Conservation (phyloP, 257 asterid species). For the Rhazya stricta region DNA sequence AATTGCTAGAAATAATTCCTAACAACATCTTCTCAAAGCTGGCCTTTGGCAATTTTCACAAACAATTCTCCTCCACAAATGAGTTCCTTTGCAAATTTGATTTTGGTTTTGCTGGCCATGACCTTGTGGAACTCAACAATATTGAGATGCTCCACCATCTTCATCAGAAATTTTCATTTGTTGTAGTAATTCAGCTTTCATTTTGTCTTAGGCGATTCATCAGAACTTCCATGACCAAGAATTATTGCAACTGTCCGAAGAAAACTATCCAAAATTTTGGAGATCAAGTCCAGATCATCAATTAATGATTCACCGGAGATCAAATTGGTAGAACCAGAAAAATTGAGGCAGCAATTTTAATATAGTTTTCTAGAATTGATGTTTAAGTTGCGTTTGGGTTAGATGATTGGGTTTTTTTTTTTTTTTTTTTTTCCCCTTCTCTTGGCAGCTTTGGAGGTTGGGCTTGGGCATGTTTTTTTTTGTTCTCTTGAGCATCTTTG, state of each 20-base stretch:
- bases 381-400: too few relatives aligned
- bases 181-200: constrained; percentile 20
- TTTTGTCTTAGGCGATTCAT: constrained; percentile 28
- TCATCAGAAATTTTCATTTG: constrained; percentile 29
- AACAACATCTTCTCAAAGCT: constrained; percentile 41
- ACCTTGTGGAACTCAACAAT: constrained; percentile 54
- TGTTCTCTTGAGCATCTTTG: too few relatives aligned
- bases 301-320: constrained; percentile 49
- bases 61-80: constrained; percentile 54
- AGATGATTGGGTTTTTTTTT: too few relatives aligned
- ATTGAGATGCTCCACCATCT: constrained; percentile 51
- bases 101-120: constrained; percentile 53
- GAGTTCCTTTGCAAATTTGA: constrained; percentile 48
- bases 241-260: constrained; percentile 70
- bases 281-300: constrained; percentile 57
- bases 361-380: constrained; percentile 91
- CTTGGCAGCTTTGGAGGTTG: too few relatives aligned
- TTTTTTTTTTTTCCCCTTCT: too few relatives aligned
- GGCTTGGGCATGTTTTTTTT: too few relatives aligned
- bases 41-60: constrained; percentile 37
- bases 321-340: constrained; percentile 49
- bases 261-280: constrained; percentile 80
- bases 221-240: constrained; percentile 61
- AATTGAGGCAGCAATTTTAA: constrained; percentile 87
- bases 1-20: constrained; percentile 49